These are phyloP conservation scores for Nymphaea colorata DNA, from an alignment of 164 flowering plant species.

Conservation along the genomic window DNA sequence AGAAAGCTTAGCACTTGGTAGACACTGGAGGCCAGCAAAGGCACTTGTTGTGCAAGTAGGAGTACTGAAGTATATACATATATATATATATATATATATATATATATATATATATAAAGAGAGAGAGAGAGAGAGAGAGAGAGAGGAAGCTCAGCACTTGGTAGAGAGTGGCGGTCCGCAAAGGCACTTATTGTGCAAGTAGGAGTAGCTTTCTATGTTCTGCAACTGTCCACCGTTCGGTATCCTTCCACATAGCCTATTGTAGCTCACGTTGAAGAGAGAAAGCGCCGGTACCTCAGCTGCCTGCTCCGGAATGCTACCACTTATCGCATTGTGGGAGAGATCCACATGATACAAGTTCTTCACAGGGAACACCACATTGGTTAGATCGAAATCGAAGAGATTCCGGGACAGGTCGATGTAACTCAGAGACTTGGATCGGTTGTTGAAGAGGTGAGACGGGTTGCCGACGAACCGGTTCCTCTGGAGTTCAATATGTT, in stretches of 20 bases:
- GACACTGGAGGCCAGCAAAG: constrained; percentile 18
- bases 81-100: no score
- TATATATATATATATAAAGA: no score
- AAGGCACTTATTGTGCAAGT: constrained; percentile 17
- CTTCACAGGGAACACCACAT: constrained; percentile 23
- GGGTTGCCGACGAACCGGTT: neutral
- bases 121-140: no score
- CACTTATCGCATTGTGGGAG: constrained; percentile 38
- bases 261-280: constrained; percentile 24
- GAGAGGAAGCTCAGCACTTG: constrained; percentile 3
- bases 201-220: constrained; percentile 5
- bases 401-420: constrained; percentile 40
- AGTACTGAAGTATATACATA: no score
- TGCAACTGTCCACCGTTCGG: constrained; percentile 19
- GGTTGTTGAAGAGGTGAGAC: constrained; percentile 1
- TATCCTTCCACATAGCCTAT: constrained; percentile 24
- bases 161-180: constrained; percentile 18
- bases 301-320: constrained; percentile 26
- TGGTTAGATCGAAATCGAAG: constrained; percentile 46
- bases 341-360: constrained; percentile 27
- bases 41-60: constrained; percentile 17
- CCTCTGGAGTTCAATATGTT: neutral
- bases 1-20: no score
- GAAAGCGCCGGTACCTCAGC: constrained; percentile 7
- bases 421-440: neutral